These are phyloP conservation scores for Emergomyces africanus DNA, from an alignment of 2,329 filamentous ascomycete species.

Conservation along the genomic window DNA sequence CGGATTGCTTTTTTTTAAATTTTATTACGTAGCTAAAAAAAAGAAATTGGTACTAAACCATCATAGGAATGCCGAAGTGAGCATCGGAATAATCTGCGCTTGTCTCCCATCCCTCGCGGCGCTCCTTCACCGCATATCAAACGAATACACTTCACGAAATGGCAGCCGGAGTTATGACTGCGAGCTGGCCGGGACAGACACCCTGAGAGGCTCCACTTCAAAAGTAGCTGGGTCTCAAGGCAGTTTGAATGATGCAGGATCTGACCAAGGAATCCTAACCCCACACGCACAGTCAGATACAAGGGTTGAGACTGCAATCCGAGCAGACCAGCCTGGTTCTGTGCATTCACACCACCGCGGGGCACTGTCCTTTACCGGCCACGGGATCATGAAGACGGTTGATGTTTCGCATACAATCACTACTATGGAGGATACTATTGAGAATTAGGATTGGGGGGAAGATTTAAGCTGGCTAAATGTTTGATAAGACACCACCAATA, in stretches of 20 bases:
- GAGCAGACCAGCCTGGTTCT: constrained; percentile 6
- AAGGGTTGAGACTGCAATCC: constrained; percentile 18
- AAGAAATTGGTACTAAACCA: constrained; percentile 16
- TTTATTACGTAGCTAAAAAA: constrained; percentile 19
- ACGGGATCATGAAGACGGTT: constrained; percentile 19
- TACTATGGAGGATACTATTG: background rate
- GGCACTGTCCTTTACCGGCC: constrained; percentile 6
- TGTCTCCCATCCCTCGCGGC: constrained; percentile 28
- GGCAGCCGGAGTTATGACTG: background rate
- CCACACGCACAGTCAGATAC: constrained; percentile 16
- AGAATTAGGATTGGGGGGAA: background rate
- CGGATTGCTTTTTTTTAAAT: constrained; percentile 17
- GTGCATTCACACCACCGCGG: background rate
- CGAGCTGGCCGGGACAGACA: constrained; percentile 1
- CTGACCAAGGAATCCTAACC: constrained; percentile 18
- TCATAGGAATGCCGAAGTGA: constrained; percentile 26
- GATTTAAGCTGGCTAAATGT: background rate
- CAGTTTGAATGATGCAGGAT: constrained; percentile 8
- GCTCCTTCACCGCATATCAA: constrained; percentile 22
- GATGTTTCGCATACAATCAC: constrained; percentile 15
- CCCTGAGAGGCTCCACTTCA: background rate
- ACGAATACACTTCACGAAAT: constrained; percentile 17
- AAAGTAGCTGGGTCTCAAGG: background rate
- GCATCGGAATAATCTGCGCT: constrained; percentile 29
- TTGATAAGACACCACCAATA: too few relatives aligned